Percentiles rank a stretch among this genome's conserved stretches.
Conservation (phyloP, 2,329 filamentous ascomycete species). For the Tolypocladium pustulatum region DNA sequence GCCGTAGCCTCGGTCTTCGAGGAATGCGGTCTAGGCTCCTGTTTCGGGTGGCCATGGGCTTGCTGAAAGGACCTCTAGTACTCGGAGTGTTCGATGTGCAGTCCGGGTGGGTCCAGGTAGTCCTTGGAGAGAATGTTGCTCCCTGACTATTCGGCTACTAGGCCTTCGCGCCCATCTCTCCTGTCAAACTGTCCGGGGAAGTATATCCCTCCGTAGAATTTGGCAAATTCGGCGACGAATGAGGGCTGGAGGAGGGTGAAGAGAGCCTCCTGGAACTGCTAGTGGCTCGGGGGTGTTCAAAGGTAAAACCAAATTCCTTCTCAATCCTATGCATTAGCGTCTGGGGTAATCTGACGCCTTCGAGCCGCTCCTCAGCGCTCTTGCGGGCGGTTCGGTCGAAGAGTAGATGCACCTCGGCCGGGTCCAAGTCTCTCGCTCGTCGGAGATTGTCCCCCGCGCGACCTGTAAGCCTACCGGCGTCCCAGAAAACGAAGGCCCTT, state of each 20-base stretch:
- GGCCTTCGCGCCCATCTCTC: too few relatives aligned
- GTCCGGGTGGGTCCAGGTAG: too few relatives aligned
- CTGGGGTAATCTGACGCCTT: neutral
- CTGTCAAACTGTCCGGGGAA: too few relatives aligned
- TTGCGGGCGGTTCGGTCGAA: neutral
- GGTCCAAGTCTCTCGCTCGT: neutral
- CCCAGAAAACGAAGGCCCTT: neutral
- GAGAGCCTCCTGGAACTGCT: neutral
- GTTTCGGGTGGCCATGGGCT: too few relatives aligned
- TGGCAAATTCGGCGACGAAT: too few relatives aligned
- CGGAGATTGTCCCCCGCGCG: neutral
- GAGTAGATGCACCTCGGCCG: neutral
- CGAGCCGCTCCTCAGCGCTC: neutral
- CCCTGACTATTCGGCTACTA: too few relatives aligned
- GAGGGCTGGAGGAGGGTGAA: neutral
- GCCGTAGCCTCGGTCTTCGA: too few relatives aligned
- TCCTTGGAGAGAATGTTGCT: too few relatives aligned
- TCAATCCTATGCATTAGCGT: neutral
- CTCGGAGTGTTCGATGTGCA: too few relatives aligned
- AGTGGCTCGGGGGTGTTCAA: neutral
- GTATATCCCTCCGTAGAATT: too few relatives aligned
- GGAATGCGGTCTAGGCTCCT: too few relatives aligned
- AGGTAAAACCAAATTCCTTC: neutral
- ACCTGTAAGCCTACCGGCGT: neutral
- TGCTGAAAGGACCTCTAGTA: too few relatives aligned